Percentiles rank a stretch among this genome's conserved stretches.
phyloP scores from a whole-genome alignment of 345 rosid species.

The Dimocarpus longan region DNA sequence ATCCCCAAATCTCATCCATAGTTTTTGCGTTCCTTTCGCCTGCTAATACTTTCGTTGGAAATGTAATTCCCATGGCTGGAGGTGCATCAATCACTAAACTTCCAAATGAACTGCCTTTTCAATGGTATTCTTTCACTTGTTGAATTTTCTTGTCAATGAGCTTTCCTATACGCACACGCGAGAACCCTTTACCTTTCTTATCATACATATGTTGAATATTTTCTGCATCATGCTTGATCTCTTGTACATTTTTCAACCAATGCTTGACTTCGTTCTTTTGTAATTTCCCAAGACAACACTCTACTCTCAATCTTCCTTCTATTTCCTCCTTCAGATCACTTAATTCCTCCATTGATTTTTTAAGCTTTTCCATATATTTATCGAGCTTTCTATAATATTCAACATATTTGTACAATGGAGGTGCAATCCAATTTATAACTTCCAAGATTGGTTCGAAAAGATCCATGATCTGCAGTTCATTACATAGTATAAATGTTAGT shows the following conservation, averaged over 20 bases:
- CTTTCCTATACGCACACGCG: background rate
- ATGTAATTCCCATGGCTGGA: background rate
- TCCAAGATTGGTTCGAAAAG: no score
- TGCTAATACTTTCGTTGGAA: background rate
- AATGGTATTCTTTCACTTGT: background rate
- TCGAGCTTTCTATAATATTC: background rate
- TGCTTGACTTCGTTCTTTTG: background rate
- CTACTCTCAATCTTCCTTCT: background rate
- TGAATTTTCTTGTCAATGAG: background rate
- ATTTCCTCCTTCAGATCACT: background rate
- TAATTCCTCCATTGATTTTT: background rate
- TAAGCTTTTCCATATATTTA: background rate
- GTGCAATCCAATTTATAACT: no score
- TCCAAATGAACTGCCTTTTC: background rate
- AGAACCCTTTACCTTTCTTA: background rate
- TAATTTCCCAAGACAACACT: background rate
- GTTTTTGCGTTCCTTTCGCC: background rate
- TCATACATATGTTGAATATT: background rate
- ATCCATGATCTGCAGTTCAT: no score
- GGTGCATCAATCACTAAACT: constrained; percentile 2
- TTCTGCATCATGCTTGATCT: background rate
- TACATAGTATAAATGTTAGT: no score
- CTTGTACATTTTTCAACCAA: background rate
- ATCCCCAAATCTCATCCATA: constrained; percentile 2
- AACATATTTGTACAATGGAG: no score